Base-by-base conservation (phyloP, 1,139 yeast genomes). In the Sugiyamaella paludigena region DNA sequence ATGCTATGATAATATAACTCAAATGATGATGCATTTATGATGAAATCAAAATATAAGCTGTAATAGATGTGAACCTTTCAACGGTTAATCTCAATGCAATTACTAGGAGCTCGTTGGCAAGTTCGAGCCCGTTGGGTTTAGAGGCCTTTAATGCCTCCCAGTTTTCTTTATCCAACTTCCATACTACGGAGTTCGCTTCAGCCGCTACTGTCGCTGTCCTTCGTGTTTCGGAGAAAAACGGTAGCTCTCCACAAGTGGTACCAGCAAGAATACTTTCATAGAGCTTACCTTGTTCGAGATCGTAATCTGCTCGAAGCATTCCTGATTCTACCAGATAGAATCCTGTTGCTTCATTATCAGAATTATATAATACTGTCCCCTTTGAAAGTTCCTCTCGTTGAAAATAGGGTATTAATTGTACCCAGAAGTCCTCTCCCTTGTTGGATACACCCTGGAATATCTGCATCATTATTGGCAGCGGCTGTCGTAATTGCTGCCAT, bases 161-260 rank as follows among this genome's bases (percentile, higher is more conserved):
- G 31, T 74, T 69, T 6, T 68, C 71, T 35, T 72, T 68, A 36
- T 82, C 77, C 45, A 89, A 69, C 50, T 79, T 74, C 98, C 98
- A 92, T 3, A 87, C 76, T 6, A 80, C 78, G 1, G 86, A 73
- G 50, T 84, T 87, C 1, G 73, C 69, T 47, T 77, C 80, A 2
- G 76, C 73, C 0, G 65, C 50, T 54, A 74, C 58, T 0, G 68
- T 65, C n/a, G 73, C 71, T 1, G 70, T 65, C 12, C 72, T 58
- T n/a, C 51, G 50, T 1, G 61, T 72, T 75, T 36, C 80, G 66
- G 61, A 78, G 73, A 66, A 78, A 74, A 54, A 75, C 58, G 61
- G 77, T 60, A 84, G 68, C 63, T 84, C 89, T 2, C 98, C 98
- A 67, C 89, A 87, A 4, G 95, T 83, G 0, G 97, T 89, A 55